These are phyloP conservation scores for Tilletia walkeri DNA, from an alignment of 1,284 basidiomycete genomes.

Conservation along the genomic window DNA sequence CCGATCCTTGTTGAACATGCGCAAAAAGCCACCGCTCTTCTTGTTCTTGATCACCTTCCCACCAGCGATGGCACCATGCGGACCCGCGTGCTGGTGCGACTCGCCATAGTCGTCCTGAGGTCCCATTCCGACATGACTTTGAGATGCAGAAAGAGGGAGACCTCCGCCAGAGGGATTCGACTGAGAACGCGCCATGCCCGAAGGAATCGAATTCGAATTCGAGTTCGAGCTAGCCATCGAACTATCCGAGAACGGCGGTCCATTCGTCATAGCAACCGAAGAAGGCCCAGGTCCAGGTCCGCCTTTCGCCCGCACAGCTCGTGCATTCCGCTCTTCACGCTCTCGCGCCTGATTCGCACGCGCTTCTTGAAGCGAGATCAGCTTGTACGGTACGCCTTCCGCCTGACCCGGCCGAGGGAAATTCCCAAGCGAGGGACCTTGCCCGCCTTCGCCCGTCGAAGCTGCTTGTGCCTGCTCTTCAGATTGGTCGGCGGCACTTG, in stretches of 20 bases:
- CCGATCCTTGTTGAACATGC: slow-evolving; percentile 45
- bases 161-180: background rate
- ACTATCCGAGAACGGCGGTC: background rate
- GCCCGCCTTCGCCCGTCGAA: background rate
- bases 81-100: background rate
- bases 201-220: background rate
- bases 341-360: slow-evolving; percentile 29
- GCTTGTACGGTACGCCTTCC: slow-evolving; percentile 47
- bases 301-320: background rate
- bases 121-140: background rate
- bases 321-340: slow-evolving; percentile 18
- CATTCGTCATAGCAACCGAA: background rate
- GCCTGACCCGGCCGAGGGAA: slow-evolving; percentile 30
- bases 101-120: background rate
- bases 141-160: background rate
- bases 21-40: slow-evolving; percentile 43
- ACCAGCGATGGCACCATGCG: slow-evolving; percentile 9
- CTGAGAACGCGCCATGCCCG: background rate
- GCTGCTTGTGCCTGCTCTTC: slow-evolving; percentile 22
- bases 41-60: slow-evolving; percentile 39
- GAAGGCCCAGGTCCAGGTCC: background rate
- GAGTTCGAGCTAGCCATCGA: background rate
- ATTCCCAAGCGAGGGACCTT: background rate
- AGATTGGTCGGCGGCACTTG: slow-evolving; percentile 3
- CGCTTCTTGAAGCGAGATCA: slow-evolving; percentile 42